These are phyloP conservation scores for Calonectria fujianensis DNA, from an alignment of 2,329 filamentous ascomycete genomes.

Conservation along the genomic window DNA sequence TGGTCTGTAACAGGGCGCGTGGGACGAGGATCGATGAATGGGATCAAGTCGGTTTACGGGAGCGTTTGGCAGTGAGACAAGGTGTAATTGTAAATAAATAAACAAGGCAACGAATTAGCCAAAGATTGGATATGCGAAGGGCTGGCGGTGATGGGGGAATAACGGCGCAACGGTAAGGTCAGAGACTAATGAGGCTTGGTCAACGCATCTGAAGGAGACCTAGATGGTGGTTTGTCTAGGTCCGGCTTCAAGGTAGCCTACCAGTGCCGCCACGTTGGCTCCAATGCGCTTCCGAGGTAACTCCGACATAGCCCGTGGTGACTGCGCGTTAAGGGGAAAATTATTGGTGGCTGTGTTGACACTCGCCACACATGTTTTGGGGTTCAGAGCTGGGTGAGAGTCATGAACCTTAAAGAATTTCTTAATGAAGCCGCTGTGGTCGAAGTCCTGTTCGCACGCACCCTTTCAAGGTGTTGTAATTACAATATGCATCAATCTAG, in stretches of 20 bases:
- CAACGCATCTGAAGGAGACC: slow-evolving; percentile 51
- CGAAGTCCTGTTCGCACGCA: background rate
- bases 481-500: background rate
- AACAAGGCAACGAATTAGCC: slow-evolving; percentile 26
- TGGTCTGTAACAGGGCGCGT: slow-evolving; percentile 18
- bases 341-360: slow-evolving; percentile 23
- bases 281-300: slow-evolving; percentile 40
- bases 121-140: slow-evolving; percentile 36
- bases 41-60: slow-evolving; percentile 35
- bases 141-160: slow-evolving; percentile 19
- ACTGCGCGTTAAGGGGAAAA: background rate
- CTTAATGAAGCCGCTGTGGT: background rate
- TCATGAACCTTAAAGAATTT: background rate
- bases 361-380: slow-evolving; percentile 31
- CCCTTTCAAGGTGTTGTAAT: background rate
- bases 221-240: slow-evolving; percentile 48
- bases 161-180: slow-evolving; percentile 50
- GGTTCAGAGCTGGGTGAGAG: background rate
- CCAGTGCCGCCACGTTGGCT: slow-evolving; percentile 51
- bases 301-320: slow-evolving; percentile 29
- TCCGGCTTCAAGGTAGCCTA: slow-evolving; percentile 33
- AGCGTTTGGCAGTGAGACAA: slow-evolving; percentile 21
- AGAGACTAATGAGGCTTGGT: slow-evolving; percentile 54
- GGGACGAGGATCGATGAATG: background rate
- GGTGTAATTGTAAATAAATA: slow-evolving; percentile 7